These are phyloP conservation scores for Prunus campanulata DNA, from an alignment of 306 rosid genomes.

Conservation along the genomic window DNA sequence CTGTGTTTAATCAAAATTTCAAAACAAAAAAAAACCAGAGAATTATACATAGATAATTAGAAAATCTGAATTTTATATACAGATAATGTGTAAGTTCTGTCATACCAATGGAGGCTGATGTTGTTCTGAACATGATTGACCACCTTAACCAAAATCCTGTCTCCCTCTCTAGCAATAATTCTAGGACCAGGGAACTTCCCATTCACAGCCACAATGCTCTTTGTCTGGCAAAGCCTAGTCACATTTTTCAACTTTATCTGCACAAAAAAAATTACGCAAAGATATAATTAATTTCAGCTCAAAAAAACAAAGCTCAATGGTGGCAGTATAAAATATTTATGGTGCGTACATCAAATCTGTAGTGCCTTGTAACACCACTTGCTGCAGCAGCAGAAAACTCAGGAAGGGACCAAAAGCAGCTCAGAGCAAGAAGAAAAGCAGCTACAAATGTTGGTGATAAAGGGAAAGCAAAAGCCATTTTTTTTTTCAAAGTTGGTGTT, in stretches of 20 bases:
- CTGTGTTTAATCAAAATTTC: slow-evolving; percentile 17
- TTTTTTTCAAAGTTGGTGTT: background rate
- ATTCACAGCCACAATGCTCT: slow-evolving; percentile 55
- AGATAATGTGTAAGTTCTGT: background rate
- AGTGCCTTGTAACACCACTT: slow-evolving; percentile 51
- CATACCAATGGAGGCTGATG: slow-evolving; percentile 65
- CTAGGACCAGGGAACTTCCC: slow-evolving; percentile 71
- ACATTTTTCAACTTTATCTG: slow-evolving; percentile 53
- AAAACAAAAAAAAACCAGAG: background rate
- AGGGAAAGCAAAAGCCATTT: slow-evolving; percentile 33
- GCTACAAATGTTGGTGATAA: slow-evolving; percentile 16
- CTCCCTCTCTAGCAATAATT: slow-evolving; percentile 68
- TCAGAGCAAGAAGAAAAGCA: slow-evolving; percentile 36
- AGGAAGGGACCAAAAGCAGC: slow-evolving; percentile 30
- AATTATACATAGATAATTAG: background rate
- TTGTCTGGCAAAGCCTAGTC: slow-evolving; percentile 60
- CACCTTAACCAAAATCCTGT: slow-evolving; percentile 56
- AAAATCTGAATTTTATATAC: no score
- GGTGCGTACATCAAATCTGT: slow-evolving; percentile 49
- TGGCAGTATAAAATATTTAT: background rate
- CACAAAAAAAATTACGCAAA: background rate
- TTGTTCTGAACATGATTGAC: slow-evolving; percentile 67
- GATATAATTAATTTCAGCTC: background rate
- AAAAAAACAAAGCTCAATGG: no score
- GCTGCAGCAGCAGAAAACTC: slow-evolving; percentile 35